Evolutionary conservation across 139 green algal genomes (phyloP).

Genomic region (Pleodorina starrii): DNA sequence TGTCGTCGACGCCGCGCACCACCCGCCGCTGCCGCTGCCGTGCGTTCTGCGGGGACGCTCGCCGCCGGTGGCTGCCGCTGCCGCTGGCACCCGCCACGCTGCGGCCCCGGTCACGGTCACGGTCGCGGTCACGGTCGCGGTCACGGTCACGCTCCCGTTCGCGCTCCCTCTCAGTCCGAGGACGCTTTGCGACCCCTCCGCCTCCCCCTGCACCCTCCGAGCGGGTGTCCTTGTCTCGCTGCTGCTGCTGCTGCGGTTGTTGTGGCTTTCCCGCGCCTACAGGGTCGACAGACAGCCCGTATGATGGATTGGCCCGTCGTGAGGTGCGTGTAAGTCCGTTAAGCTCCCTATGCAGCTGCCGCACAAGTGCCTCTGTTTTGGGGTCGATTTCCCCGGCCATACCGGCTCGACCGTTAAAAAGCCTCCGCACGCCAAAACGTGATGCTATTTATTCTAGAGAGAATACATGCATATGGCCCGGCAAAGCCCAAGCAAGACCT

Average conservation of each 20-base stretch:
- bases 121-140: not conserved
- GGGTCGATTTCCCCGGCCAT: slow-evolving; percentile 39
- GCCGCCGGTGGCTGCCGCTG: not conserved
- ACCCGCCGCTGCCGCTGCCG: slow-evolving; percentile 27
- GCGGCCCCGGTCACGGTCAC: not conserved
- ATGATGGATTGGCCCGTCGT: not conserved
- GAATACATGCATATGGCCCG: too few relatives aligned
- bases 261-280: not conserved
- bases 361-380: slow-evolving; percentile 24
- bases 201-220: slow-evolving; percentile 4
- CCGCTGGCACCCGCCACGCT: not conserved
- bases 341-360: slow-evolving; percentile 56
- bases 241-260: slow-evolving; percentile 15
- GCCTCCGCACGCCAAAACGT: too few relatives aligned
- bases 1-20: slow-evolving; percentile 23
- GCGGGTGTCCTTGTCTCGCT: slow-evolving; percentile 21
- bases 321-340: slow-evolving; percentile 53
- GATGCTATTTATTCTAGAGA: too few relatives aligned
- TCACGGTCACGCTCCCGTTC: slow-evolving; percentile 9
- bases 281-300: not conserved
- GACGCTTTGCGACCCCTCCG: not conserved
- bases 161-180: slow-evolving; percentile 25
- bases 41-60: not conserved
- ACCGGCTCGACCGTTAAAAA: not conserved
- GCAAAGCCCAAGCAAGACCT: too few relatives aligned